A percentile compares a stretch with the other conserved stretches of the same genome.
Conservation (phyloP, 345 rosid genomes). For the Brassica carinata region DNA sequence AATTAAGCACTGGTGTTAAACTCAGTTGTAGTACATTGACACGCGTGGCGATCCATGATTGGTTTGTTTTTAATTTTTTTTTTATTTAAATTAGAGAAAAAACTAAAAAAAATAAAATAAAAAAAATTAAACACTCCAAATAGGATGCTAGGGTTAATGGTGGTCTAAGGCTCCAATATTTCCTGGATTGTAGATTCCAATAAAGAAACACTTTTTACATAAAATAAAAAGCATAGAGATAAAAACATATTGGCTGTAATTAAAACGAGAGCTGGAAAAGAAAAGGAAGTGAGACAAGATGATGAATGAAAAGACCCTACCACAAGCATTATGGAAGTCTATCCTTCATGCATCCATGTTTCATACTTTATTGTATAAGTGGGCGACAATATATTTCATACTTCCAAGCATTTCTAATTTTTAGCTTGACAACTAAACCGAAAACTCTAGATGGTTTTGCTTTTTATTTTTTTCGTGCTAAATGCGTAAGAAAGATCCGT, state of each 20-base stretch:
- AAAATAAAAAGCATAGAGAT: too few relatives aligned
- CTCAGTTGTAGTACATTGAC: too few relatives aligned
- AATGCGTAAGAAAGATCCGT: not conserved
- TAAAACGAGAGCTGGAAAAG: constrained; percentile 14
- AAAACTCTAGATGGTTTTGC: constrained; percentile 19
- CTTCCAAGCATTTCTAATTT: not conserved
- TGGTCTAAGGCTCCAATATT: constrained; percentile 24
- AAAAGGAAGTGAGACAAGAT: constrained; percentile 34
- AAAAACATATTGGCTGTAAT: not conserved
- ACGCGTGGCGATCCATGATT: too few relatives aligned
- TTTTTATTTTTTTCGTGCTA: not conserved
- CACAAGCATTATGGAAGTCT: constrained; percentile 42
- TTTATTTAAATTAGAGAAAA: too few relatives aligned
- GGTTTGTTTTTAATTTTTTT: too few relatives aligned
- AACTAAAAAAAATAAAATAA: too few relatives aligned
- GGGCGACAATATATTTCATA: constrained; percentile 33
- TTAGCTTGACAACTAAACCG: constrained; percentile 4
- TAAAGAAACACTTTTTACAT: too few relatives aligned
- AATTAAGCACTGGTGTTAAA: too few relatives aligned
- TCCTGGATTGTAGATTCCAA: not conserved
- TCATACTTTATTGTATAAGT: constrained; percentile 37
- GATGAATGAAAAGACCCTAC: constrained; percentile 41
- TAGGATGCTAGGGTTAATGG: too few relatives aligned
- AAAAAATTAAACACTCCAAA: too few relatives aligned
- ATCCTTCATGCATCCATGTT: constrained; percentile 43